Base-by-base conservation (phyloP, 345 rosid genomes). In the sweet orange (Citrus sinensis) region DNA sequence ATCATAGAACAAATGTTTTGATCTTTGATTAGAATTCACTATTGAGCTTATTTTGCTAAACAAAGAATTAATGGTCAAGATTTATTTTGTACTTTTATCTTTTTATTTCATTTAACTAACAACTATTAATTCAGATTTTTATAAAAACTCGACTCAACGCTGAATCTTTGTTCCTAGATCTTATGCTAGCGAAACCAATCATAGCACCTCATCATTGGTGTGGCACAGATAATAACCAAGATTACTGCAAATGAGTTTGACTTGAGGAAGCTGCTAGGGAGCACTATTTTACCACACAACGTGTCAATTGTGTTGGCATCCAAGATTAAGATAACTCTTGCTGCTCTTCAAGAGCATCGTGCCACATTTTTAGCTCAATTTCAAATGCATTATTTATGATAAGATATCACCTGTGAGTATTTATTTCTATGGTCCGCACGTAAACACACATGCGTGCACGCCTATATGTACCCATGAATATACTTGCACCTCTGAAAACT, bases 191-290 rank as follows among this genome's bases (percentile, higher is more conserved):
- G 19, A 67, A 39, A 55, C 16, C 54, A 56, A 30, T 19, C 27
- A 10, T 46, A 32, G n/a, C 51, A 64, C 37, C 78, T 67, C 51
- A 42, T 72, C 67, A 54, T 67, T 63, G 35, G 73, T 54, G 69
- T 80, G 76, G 10, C 87, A 86, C 90, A 92, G 99, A 91, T 80
- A 84, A 77, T 54, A 88, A 86, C 60, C 91, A 86, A 40, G 89
- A 86, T 69, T 95, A 87, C 82, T 88, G 89, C 83, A 86, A 87
- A 30, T 86, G 97, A 95, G 59, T 93, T 92, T 87, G 98, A 94
- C 87, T 86, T 94, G 90, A 86, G 97, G 83, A 96, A 94, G 87
- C 97, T 95, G 67, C 82, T 96, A 85, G 97, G 91, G 83, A 89
- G 86, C 97, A 96, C 76, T 91, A 85, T 83, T 82, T 86, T 75